A percentile compares a stretch with the other conserved stretches of the same genome.
phyloP scores from a whole-genome alignment of 2,329 filamentous ascomycete species.

The Seiridium unicorne region DNA sequence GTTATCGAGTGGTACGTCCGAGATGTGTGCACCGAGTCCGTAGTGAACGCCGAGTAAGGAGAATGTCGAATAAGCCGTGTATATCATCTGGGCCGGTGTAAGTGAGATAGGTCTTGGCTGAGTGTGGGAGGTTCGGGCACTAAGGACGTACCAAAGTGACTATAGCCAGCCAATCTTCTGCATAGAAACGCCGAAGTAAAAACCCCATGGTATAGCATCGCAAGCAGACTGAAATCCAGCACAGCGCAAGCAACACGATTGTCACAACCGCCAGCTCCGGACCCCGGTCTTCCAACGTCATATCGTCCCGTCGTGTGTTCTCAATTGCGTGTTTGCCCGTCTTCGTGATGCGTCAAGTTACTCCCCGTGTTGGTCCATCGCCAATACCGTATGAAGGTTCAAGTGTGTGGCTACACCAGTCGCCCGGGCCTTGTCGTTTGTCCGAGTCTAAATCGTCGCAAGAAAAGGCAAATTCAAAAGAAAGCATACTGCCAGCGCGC shows the following conservation, averaged over 20 bases:
- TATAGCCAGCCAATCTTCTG: constrained; percentile 11
- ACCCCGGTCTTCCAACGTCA: constrained; percentile 6
- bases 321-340: neutral
- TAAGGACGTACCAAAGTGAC: constrained; percentile 3
- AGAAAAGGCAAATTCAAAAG: neutral
- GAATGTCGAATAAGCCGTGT: constrained; percentile 7
- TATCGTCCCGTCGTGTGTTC: neutral
- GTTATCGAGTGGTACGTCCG: constrained; percentile 1
- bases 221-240: constrained; percentile 40
- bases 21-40: constrained; percentile 9
- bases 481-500: neutral
- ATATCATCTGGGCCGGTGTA: neutral
- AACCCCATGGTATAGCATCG: constrained; percentile 42
- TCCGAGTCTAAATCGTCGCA: neutral
- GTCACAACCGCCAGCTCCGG: constrained; percentile 23
- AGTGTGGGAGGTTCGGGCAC: neutral
- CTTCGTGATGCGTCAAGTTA: neutral
- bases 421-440: too few relatives aligned
- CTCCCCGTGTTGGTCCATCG: neutral
- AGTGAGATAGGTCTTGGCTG: neutral
- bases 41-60: constrained; percentile 9
- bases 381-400: too few relatives aligned
- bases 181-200: constrained; percentile 34
- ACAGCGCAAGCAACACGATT: constrained; percentile 33
- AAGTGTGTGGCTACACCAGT: too few relatives aligned